Conservation (phyloP, 176 grass and related monocot genomes). For the Alloteropsis semialata region DNA sequence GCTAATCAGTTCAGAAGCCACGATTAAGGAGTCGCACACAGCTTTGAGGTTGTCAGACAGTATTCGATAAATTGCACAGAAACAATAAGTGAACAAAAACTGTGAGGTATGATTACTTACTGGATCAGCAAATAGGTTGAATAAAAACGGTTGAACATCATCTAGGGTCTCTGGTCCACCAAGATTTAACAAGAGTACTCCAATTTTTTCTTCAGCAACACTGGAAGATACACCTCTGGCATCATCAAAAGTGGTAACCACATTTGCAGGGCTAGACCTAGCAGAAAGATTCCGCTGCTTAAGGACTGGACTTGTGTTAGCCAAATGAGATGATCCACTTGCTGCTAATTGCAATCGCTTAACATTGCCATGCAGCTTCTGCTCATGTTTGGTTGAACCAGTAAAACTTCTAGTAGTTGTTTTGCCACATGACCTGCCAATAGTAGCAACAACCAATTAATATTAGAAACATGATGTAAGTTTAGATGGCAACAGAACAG, state of each 20-base stretch:
- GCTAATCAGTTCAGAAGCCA: not conserved
- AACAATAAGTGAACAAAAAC: slow-evolving; percentile 19
- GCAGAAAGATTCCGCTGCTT: slow-evolving; percentile 15
- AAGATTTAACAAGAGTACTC: slow-evolving; percentile 93
- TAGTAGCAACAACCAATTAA: slow-evolving; percentile 13
- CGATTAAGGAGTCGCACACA: not conserved
- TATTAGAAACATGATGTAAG: not conserved
- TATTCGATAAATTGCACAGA: not conserved
- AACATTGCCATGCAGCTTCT: slow-evolving; percentile 4
- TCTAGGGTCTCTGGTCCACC: slow-evolving; percentile 87
- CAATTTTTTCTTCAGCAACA: slow-evolving; percentile 59
- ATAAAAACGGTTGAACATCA: slow-evolving; percentile 96
- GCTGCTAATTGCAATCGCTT: slow-evolving; percentile 28
- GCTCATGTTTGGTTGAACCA: not conserved
- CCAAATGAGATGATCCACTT: slow-evolving; percentile 18
- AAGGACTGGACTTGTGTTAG: slow-evolving; percentile 21
- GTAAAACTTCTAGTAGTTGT: not conserved
- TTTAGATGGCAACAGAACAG: not conserved
- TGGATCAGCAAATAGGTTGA: slow-evolving; percentile 95
- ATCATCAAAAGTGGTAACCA: slow-evolving; percentile 34
- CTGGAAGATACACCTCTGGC: slow-evolving; percentile 14
- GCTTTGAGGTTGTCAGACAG: not conserved
- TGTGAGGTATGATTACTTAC: slow-evolving; percentile 38
- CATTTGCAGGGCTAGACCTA: slow-evolving; percentile 34
- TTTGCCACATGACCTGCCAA: slow-evolving; percentile 33